These are phyloP conservation scores for Pseudogymnoascus sp. DNA, from an alignment of 2,329 filamentous ascomycete genomes.

Conservation along the genomic window DNA sequence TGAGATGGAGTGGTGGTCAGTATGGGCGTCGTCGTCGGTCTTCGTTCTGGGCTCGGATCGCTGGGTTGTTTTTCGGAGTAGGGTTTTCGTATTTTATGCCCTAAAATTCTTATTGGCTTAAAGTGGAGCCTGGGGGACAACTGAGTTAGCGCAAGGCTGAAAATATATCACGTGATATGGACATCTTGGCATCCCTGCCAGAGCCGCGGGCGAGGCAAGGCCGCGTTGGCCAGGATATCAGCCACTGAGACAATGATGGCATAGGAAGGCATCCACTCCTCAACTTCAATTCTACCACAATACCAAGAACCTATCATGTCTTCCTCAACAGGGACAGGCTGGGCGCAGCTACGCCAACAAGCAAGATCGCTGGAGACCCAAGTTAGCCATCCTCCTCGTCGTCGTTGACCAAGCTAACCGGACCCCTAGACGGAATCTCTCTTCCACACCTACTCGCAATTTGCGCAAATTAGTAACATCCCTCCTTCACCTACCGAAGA, in stretches of 20 bases:
- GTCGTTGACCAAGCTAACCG: not conserved
- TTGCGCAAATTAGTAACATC: conserved; percentile 70
- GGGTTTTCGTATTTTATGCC: conserved; percentile 12
- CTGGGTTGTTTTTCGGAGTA: conserved; percentile 11
- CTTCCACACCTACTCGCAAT: conserved; percentile 85
- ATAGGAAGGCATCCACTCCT: not conserved
- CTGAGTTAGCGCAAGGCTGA: conserved; percentile 6
- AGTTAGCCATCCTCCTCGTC: conserved; percentile 41
- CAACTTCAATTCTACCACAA: not conserved
- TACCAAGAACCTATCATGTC: conserved; percentile 19
- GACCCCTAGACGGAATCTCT: conserved; percentile 67
- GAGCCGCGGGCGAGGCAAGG: not conserved
- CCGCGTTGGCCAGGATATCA: not conserved
- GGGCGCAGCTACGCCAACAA: conserved; percentile 92
- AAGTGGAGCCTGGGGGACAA: not conserved
- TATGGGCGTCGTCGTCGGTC: conserved; percentile 20
- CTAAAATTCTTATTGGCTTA: conserved; percentile 7
- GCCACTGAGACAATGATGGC: conserved; percentile 1
- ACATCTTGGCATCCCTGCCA: not conserved
- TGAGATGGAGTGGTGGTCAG: conserved; percentile 22
- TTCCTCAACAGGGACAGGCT: conserved; percentile 45
- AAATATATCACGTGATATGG: not conserved
- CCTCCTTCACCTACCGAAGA: conserved; percentile 79
- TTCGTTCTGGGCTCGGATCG: conserved; percentile 12
- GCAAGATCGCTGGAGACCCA: conserved; percentile 82